A percentile compares a stretch with the other conserved stretches of the same genome.
phyloP scores from a whole-genome alignment of 2,329 filamentous ascomycete genomes.

The Exophiala xenobiotica region DNA sequence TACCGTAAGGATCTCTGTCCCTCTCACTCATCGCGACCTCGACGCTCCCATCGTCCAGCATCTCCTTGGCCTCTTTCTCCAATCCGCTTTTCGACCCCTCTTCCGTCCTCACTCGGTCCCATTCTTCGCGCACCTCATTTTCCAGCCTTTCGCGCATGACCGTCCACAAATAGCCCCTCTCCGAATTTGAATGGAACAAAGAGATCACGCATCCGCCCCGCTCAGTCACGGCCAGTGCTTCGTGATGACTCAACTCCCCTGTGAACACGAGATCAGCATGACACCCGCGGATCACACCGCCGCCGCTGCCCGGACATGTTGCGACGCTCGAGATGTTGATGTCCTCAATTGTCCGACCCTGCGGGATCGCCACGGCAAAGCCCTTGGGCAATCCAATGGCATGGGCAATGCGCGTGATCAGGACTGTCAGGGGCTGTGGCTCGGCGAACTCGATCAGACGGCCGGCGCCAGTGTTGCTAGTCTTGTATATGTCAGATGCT shows the following conservation, averaged over 20 bases:
- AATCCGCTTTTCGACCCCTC: slow-evolving; percentile 38
- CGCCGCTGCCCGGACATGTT: slow-evolving; percentile 87
- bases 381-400: slow-evolving; percentile 67
- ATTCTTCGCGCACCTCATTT: slow-evolving; percentile 56
- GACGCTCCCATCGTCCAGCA: slow-evolving; percentile 55
- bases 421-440: slow-evolving; percentile 52
- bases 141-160: slow-evolving; percentile 68
- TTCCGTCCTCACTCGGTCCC: slow-evolving; percentile 49
- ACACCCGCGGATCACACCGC: slow-evolving; percentile 55
- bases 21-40: slow-evolving; percentile 72
- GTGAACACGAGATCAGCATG: slow-evolving; percentile 78
- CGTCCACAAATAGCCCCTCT: slow-evolving; percentile 74
- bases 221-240: slow-evolving; percentile 82
- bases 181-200: slow-evolving; percentile 90
- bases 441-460: slow-evolving; percentile 57
- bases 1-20: slow-evolving; percentile 85
- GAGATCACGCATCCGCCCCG: slow-evolving; percentile 78
- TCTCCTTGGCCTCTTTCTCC: slow-evolving; percentile 45
- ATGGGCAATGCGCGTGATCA: slow-evolving; percentile 63
- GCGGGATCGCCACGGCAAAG: slow-evolving; percentile 63
- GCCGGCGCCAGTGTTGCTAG: slow-evolving; percentile 58
- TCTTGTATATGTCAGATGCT: slow-evolving; percentile 36
- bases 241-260: slow-evolving; percentile 91
- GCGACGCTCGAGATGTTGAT: slow-evolving; percentile 68
- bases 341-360: slow-evolving; percentile 54